Conservation (phyloP, 768 basidiomycete genomes). For the Macrolepiota albuminosa region DNA sequence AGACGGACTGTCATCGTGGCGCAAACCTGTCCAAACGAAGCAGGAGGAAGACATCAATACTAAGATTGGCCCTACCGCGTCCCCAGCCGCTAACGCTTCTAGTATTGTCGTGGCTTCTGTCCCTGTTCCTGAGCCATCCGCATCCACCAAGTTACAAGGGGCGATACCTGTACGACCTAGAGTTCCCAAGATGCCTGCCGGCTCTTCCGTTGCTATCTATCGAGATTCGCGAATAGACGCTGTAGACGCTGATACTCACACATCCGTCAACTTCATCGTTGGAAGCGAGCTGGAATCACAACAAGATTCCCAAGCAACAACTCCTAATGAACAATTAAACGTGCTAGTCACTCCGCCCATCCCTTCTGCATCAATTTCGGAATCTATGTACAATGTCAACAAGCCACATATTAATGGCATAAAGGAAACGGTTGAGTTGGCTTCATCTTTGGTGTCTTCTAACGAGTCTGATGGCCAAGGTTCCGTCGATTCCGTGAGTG, state of each 20-base stretch:
- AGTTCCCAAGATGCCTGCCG: conserved; percentile 67
- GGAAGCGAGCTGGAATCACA: conserved; percentile 63
- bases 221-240: conserved; percentile 56
- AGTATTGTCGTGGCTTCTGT: conserved; percentile 25
- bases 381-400: conserved; percentile 1
- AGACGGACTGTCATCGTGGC: conserved; percentile 40
- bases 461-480: conserved; percentile 44
- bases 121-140: conserved; percentile 24
- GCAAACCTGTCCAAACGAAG: conserved; percentile 27
- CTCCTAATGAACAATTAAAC: conserved; percentile 19
- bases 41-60: conserved; percentile 16
- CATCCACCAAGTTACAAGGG: conserved; percentile 25
- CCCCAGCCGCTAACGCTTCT: conserved; percentile 45
- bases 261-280: conserved; percentile 70
- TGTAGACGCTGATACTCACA: conserved; percentile 40
- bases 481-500: conserved; percentile 51
- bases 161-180: conserved; percentile 35
- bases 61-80: conserved; percentile 42
- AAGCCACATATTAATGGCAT: conserved; percentile 15
- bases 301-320: conserved; percentile 17
- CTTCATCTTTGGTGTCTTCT: conserved; percentile 22
- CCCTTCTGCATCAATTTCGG: background rate
- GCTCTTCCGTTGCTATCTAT: conserved; percentile 70
- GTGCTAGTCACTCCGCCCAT: conserved; percentile 17
- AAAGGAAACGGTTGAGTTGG: conserved; percentile 12